A percentile compares a stretch with the other conserved stretches of the same genome.
phyloP scores from a whole-genome alignment of 202 grass and related monocot species.

The Hordeum pubiflorum region DNA sequence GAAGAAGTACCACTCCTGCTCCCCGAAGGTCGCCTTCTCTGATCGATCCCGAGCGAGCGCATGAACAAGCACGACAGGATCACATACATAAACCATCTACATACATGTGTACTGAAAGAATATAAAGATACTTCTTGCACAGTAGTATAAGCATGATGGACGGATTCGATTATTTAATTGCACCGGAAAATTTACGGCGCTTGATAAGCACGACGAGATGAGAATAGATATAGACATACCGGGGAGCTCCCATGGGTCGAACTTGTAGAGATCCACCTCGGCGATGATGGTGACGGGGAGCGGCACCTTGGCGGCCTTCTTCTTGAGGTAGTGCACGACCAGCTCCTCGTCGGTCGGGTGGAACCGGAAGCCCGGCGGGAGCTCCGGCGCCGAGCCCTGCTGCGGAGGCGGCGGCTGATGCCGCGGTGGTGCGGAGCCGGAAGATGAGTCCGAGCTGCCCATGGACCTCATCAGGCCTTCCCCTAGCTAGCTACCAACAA shows the following conservation, averaged over 20 bases:
- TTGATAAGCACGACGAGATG: neutral
- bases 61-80: neutral
- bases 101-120: constrained; percentile 1
- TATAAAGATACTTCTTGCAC: neutral
- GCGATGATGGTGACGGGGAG: constrained; percentile 88
- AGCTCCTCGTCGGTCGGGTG: constrained; percentile 98
- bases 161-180: neutral
- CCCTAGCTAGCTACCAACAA: neutral
- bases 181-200: neutral
- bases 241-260: constrained; percentile 95
- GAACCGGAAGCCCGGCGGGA: constrained; percentile 86
- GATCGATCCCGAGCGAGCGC: neutral
- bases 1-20: constrained; percentile 97
- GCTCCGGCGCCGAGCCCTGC: constrained; percentile 42
- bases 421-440: constrained; percentile 34
- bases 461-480: constrained; percentile 34
- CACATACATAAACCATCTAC: neutral
- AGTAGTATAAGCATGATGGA: neutral
- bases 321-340: constrained; percentile 95
- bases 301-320: constrained; percentile 53
- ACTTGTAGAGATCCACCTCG: constrained; percentile 93
- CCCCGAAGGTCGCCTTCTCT: constrained; percentile 86
- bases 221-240: constrained; percentile 22
- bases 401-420: neutral
- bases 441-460: constrained; percentile 58